Evolutionary conservation across 225 moss, liverwort and hornwort species (phyloP).

Genomic region (Bryoerythrophyllum caledonicum): DNA sequence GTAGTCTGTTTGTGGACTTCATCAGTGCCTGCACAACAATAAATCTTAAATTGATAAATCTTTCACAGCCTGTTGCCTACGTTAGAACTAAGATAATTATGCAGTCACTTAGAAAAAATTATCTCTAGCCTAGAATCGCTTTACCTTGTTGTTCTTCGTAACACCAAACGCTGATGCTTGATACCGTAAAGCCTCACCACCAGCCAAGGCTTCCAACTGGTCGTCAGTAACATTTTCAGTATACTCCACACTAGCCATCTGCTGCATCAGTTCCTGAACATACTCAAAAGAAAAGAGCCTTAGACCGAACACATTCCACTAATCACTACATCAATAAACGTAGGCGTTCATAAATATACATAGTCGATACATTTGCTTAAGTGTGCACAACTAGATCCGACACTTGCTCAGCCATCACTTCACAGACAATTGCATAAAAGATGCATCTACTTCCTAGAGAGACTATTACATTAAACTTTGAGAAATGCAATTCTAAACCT

Average conservation of each 20-base stretch:
- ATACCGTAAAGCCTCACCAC: constrained; percentile 93
- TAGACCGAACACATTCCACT: constrained; percentile 6
- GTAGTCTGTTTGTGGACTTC: constrained; percentile 96
- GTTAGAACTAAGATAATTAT: too few relatives aligned
- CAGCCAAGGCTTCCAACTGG: constrained; percentile 98
- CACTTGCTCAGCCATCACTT: too few relatives aligned
- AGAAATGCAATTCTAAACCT: not conserved
- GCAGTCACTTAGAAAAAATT: constrained; percentile 9
- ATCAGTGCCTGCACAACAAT: constrained; percentile 72
- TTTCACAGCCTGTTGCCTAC: too few relatives aligned
- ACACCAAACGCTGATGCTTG: constrained; percentile 98
- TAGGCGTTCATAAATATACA: too few relatives aligned
- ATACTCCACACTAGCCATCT: constrained; percentile 99
- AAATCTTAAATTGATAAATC: too few relatives aligned
- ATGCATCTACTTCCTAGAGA: not conserved
- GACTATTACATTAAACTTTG: not conserved
- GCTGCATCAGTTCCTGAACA: constrained; percentile 96
- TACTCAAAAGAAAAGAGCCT: too few relatives aligned
- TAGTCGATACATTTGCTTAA: too few relatives aligned
- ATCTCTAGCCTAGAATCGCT: not conserved
- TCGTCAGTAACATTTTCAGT: constrained; percentile 99
- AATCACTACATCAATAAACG: constrained; percentile 9
- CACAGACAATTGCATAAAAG: not conserved
- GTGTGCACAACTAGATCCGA: too few relatives aligned
- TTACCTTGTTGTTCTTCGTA: constrained; percentile 94